phyloP scores from a whole-genome alignment of 345 rosid species.

The Garcia nutans region DNA sequence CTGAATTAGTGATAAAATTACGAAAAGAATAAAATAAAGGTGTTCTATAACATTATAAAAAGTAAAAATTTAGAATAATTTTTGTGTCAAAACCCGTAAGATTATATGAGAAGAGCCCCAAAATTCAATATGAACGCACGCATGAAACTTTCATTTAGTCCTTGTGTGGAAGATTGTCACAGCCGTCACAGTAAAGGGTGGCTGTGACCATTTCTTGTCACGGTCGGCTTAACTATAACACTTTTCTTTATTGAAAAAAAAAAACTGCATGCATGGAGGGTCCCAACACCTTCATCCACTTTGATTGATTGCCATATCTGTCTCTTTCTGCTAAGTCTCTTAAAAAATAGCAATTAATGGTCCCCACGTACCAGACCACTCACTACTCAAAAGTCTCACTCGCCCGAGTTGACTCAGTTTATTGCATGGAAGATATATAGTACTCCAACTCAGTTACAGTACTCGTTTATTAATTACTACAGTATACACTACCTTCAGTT shows the following conservation, averaged over 20 bases:
- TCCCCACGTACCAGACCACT: constrained; percentile 8
- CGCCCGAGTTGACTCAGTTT: constrained; percentile 14
- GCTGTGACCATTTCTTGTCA: neutral
- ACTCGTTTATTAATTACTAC: too few species aligned
- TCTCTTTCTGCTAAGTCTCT: constrained; percentile 25
- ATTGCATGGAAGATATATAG: neutral
- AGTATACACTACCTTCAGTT: neutral
- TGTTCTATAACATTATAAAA: too few species aligned
- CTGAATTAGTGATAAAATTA: too few species aligned
- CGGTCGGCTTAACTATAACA: neutral
- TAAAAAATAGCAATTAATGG: constrained; percentile 15
- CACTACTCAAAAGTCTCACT: constrained; percentile 2
- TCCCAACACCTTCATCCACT: neutral
- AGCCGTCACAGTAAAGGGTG: neutral
- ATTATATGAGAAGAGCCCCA: too few species aligned
- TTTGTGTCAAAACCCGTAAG: too few species aligned
- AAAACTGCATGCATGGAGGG: constrained; percentile 15
- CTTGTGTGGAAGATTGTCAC: neutral
- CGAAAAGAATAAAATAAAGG: too few species aligned
- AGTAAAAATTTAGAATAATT: too few species aligned
- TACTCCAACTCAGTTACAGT: neutral
- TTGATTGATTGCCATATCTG: constrained; percentile 10
- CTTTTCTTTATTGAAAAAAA: neutral
- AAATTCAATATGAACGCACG: neutral
- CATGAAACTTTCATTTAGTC: neutral